Percentiles rank a stretch among this genome's conserved stretches.
Conservation (phyloP, 1,284 basidiomycete species). For the Puccinia brachypodii region DNA sequence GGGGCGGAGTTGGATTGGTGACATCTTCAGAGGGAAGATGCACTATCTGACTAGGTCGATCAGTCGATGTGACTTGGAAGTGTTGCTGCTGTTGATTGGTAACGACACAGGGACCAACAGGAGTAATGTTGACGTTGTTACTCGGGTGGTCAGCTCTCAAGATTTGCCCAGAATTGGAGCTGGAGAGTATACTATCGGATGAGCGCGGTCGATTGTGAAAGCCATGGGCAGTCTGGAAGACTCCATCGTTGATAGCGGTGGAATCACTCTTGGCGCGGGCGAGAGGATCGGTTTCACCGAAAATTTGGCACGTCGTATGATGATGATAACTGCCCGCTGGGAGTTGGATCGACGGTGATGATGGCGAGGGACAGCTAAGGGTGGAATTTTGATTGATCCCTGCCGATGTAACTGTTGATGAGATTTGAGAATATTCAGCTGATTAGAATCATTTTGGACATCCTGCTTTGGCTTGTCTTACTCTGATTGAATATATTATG, state of each 20-base stretch:
- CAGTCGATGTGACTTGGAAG: neutral
- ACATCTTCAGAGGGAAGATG: neutral
- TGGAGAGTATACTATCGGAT: slow-evolving; percentile 12
- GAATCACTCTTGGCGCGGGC: slow-evolving; percentile 25
- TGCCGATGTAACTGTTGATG: slow-evolving; percentile 6
- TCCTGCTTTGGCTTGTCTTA: neutral
- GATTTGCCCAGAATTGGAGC: neutral
- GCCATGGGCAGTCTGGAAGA: slow-evolving; percentile 7
- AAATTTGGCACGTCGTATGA: slow-evolving; percentile 14
- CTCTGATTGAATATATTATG: neutral
- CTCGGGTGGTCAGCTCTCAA: slow-evolving; percentile 1
- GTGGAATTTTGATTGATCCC: slow-evolving; percentile 9
- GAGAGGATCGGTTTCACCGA: slow-evolving; percentile 16
- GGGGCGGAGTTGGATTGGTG: neutral
- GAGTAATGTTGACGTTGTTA: neutral
- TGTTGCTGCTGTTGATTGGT: neutral
- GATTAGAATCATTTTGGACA: neutral
- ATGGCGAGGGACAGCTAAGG: slow-evolving; percentile 11
- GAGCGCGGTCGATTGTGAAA: slow-evolving; percentile 27
- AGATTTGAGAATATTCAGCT: too few relatives aligned
- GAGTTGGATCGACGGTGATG: slow-evolving; percentile 25
- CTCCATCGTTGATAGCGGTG: neutral
- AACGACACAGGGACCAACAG: slow-evolving; percentile 4
- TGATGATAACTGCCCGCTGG: neutral
- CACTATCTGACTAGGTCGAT: neutral